Base-by-base conservation (phyloP, 2,329 filamentous ascomycete species). In the Monosporascus cannonballus region DNA sequence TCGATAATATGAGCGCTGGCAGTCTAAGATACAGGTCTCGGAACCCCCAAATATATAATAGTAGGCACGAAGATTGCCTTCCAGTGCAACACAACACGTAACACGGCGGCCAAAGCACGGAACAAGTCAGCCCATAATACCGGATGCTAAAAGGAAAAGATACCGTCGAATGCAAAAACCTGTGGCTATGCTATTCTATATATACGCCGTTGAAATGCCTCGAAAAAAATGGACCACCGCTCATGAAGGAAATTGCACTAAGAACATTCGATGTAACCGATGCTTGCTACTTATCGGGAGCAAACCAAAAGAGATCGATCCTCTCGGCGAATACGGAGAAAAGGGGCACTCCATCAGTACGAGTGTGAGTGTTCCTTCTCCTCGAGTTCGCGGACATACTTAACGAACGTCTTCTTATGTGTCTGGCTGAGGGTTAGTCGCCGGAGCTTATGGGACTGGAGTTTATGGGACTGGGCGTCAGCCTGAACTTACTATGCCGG, bases 341-440 rank as follows among this genome's bases (percentile, higher is more conserved):
- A 46, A 30, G 24, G 9, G 20, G n/a, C 39, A 42, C 18, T 42
- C 39, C 9, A 20, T 42, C 39, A n/a, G 39, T 42, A 30, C 9
- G 27, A 30, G 9, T 30, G 27, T 30, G 9, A 30, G 49, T 65
- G 62, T 37, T 71, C 61, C 49, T 74, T 67, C 60, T 86, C 78
- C 65, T 94, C 89, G 46, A 92, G 73, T 65, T 95, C 87, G 60
- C 92, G 90, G 71, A 96, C 87, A 67, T 96, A 96, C 69, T 90
- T 92, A 54, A 96, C 93, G 74, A 99, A 97, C 4, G 85, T 86
- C 76, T 99, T 99, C 76, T 97, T 97, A 71, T 99, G 94, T 49
- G 87, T 82, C 86, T 89, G 51, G 38, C 44, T n/a, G 20, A 39
- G 47, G 18, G 50, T 56, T 48, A 60, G 58, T 60, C 56, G 53